Conservation (phyloP, 371 early-diverging fungal genomes). For the Mortierella sp. region DNA sequence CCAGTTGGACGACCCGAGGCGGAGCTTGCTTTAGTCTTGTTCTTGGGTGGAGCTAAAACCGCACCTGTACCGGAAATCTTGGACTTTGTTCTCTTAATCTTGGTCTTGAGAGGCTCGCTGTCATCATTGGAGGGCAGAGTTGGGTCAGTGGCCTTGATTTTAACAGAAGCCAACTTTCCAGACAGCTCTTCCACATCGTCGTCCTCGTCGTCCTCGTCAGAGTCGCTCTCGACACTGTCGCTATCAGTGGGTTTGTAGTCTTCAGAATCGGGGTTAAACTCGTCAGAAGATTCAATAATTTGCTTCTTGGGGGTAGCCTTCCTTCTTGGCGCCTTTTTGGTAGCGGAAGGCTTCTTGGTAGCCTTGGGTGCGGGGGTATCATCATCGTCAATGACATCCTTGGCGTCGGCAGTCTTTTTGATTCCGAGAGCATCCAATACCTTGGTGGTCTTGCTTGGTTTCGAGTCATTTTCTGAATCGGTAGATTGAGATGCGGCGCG, state of each 20-base stretch:
- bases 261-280: constrained; percentile 35
- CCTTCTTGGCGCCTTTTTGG: constrained; percentile 25
- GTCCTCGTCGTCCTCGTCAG: constrained; percentile 24
- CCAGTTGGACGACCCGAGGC: constrained; percentile 27
- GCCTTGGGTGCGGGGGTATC: constrained; percentile 11
- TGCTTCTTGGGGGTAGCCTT: constrained; percentile 14
- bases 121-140: constrained; percentile 16
- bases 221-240: constrained; percentile 16
- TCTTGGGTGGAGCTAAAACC: constrained; percentile 48
- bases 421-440: constrained; percentile 9
- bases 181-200: constrained; percentile 30
- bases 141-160: constrained; percentile 39
- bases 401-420: constrained; percentile 19
- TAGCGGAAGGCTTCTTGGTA: constrained; percentile 6
- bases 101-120: constrained; percentile 9
- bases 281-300: constrained; percentile 37
- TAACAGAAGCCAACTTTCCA: constrained; percentile 44
- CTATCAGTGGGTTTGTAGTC: constrained; percentile 21
- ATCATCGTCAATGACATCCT: neutral
- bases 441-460: constrained; percentile 21
- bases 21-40: constrained; percentile 26
- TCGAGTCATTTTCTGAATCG: constrained; percentile 32
- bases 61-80: constrained; percentile 27
- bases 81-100: constrained; percentile 25
- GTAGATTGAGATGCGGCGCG: constrained; percentile 8